Evolutionary conservation across 345 rosid genomes (phyloP).

Genomic region (Trapa incisa): DNA sequence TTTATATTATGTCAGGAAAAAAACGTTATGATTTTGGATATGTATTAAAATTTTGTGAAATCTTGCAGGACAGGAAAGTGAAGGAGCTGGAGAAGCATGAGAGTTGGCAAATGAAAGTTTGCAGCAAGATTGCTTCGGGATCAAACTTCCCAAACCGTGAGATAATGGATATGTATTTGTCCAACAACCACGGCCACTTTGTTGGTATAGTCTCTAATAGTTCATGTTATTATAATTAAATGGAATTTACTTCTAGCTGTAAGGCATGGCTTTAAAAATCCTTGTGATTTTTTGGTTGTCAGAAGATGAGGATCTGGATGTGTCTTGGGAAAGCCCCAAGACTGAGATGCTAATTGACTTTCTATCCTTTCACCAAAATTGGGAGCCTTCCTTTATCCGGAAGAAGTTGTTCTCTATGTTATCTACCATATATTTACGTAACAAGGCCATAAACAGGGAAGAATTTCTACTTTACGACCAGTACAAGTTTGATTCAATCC

Average conservation of each 20-base stretch:
- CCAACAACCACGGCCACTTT: slow-evolving; percentile 31
- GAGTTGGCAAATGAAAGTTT: slow-evolving; percentile 60
- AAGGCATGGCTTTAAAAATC: neutral
- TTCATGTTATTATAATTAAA: neutral
- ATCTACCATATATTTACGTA: slow-evolving; percentile 71
- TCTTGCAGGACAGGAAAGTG: slow-evolving; percentile 28
- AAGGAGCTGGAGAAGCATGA: slow-evolving; percentile 50
- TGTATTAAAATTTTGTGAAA: neutral
- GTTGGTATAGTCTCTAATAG: slow-evolving; percentile 23
- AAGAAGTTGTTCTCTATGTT: slow-evolving; percentile 71
- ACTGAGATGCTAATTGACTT: slow-evolving; percentile 74
- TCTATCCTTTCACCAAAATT: slow-evolving; percentile 52
- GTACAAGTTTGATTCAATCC: slow-evolving; percentile 67
- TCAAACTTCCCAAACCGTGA: slow-evolving; percentile 55
- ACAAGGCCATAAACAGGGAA: slow-evolving; percentile 31
- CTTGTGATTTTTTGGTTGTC: slow-evolving; percentile 12
- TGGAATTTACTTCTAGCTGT: neutral
- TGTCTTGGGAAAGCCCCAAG: slow-evolving; percentile 61
- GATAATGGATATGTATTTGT: slow-evolving; percentile 58
- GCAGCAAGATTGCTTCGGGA: slow-evolving; percentile 43
- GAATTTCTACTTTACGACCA: slow-evolving; percentile 39
- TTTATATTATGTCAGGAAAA: too few relatives aligned
- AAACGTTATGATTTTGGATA: too few relatives aligned
- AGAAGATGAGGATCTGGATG: slow-evolving; percentile 24
- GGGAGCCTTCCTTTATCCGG: slow-evolving; percentile 67